Conservation (phyloP, 192 early-diverging fungal species). For the Gryganskiella cystojenkinii region DNA sequence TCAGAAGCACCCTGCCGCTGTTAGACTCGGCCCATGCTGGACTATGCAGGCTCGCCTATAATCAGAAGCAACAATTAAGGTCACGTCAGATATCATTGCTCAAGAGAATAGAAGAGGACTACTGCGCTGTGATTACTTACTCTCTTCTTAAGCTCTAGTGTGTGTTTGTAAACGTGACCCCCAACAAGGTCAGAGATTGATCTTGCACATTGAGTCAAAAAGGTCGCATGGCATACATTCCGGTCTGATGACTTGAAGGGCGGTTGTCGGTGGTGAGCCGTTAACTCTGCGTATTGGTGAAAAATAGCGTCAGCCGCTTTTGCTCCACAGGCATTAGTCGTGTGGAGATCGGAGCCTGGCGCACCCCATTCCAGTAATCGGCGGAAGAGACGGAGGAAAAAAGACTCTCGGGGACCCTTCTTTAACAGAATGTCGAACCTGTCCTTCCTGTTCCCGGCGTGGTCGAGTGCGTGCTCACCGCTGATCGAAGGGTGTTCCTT, state of each 20-base stretch:
- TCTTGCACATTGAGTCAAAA: slow-evolving; percentile 20
- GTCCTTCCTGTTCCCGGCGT: slow-evolving; percentile 19
- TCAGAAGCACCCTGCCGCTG: slow-evolving; percentile 10
- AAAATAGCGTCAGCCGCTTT: slow-evolving; percentile 13
- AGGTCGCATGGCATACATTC: slow-evolving; percentile 9
- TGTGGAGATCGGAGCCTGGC: slow-evolving; percentile 5
- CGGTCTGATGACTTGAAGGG: slow-evolving; percentile 14
- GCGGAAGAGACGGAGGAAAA: slow-evolving; percentile 8
- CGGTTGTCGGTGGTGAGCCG: slow-evolving; percentile 6
- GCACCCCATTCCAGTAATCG: slow-evolving; percentile 19
- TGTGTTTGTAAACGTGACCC: slow-evolving; percentile 20
- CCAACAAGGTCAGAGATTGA: slow-evolving; percentile 20
- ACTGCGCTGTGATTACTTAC: slow-evolving; percentile 18
- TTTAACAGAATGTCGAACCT: slow-evolving; percentile 12
- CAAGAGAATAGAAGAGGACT: slow-evolving; percentile 6
- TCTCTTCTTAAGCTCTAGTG: slow-evolving; percentile 22
- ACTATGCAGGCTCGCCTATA: slow-evolving; percentile 12
- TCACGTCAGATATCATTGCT: slow-evolving; percentile 3
- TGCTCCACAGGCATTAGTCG: slow-evolving; percentile 3
- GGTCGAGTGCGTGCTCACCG: slow-evolving; percentile 19
- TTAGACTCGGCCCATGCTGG: slow-evolving; percentile 22
- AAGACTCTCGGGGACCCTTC: slow-evolving; percentile 25
- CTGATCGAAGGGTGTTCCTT: slow-evolving; percentile 3
- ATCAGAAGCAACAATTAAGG: slow-evolving; percentile 8
- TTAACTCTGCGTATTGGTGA: slow-evolving; percentile 10